Conservation (phyloP, 345 rosid species). For the Salix koriyanagi region DNA sequence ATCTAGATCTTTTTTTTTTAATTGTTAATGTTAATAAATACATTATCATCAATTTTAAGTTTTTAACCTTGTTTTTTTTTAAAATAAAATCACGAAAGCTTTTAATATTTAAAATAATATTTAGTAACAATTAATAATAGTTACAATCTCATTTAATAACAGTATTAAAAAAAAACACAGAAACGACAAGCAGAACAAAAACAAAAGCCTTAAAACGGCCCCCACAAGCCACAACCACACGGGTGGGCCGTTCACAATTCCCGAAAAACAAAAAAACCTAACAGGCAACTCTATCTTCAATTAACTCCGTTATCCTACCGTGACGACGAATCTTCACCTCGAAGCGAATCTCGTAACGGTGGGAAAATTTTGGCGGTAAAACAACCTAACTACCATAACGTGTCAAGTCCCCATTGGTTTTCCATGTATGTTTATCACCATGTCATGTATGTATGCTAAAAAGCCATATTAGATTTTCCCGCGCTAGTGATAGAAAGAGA, state of each 20-base stretch:
- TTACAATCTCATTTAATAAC: no score
- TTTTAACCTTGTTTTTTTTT: no score
- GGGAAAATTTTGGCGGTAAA: conserved; percentile 42
- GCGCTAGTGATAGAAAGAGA: conserved; percentile 25
- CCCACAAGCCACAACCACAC: background rate
- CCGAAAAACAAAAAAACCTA: background rate
- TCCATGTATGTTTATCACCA: background rate
- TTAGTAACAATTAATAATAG: no score
- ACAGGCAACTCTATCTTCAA: no score
- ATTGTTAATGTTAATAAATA: no score
- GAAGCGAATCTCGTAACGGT: conserved; percentile 29
- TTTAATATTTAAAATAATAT: no score
- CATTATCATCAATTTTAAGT: no score
- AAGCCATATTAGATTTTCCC: conserved; percentile 35
- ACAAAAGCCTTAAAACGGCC: background rate
- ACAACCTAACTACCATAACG: conserved; percentile 2
- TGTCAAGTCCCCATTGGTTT: conserved; percentile 11
- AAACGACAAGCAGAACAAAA: no score
- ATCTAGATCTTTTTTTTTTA: no score
- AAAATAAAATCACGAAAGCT: no score
- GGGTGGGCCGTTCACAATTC: conserved; percentile 4
- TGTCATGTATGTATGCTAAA: conserved; percentile 4
- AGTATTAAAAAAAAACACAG: no score
- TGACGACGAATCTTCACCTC: conserved; percentile 23
- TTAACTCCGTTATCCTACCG: background rate